These are phyloP conservation scores for Daphne laureola DNA, from an alignment of 441 rosid species.

Conservation along the genomic window DNA sequence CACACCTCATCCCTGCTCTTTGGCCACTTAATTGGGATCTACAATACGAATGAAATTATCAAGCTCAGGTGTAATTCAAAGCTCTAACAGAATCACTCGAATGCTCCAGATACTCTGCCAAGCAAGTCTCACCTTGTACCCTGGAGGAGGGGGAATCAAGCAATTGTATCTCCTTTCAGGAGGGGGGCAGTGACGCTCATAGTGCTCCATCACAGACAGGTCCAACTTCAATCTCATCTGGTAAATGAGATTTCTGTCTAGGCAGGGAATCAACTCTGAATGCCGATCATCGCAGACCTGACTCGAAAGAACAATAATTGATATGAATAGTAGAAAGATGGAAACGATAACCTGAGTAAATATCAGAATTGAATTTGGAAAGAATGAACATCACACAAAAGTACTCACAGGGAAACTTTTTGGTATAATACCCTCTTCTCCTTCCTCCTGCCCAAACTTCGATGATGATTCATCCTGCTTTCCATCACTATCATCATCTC, in stretches of 20 bases:
- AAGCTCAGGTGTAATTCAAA: slow-evolving; percentile 1
- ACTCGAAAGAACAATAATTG: slow-evolving; percentile 9
- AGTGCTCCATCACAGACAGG: slow-evolving; percentile 93
- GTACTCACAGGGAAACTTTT: slow-evolving; percentile 87
- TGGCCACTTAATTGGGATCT: slow-evolving; percentile 99
- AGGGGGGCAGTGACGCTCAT: slow-evolving; percentile 95
- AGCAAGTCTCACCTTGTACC: slow-evolving; percentile 62
- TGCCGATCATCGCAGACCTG: slow-evolving; percentile 94
- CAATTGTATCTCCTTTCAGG: slow-evolving; percentile 89
- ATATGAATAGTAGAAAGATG: neutral
- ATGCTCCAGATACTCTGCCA: slow-evolving; percentile 6
- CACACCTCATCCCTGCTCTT: slow-evolving; percentile 99
- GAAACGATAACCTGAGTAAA: neutral
- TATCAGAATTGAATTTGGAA: no score
- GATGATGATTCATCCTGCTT: slow-evolving; percentile 45
- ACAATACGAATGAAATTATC: slow-evolving; percentile 12
- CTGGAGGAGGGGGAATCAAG: slow-evolving; percentile 94
- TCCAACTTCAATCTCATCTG: slow-evolving; percentile 97
- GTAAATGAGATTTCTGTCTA: slow-evolving; percentile 87
- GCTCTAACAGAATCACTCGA: neutral
- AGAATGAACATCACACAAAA: neutral
- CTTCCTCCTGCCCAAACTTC: slow-evolving; percentile 45
- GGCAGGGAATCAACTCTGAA: slow-evolving; percentile 94
- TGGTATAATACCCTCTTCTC: slow-evolving; percentile 36
- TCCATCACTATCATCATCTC: slow-evolving; percentile 58